Evolutionary conservation across 108 stramenopile genomes (phyloP).

Genomic region (Schizochytrium sp.): DNA sequence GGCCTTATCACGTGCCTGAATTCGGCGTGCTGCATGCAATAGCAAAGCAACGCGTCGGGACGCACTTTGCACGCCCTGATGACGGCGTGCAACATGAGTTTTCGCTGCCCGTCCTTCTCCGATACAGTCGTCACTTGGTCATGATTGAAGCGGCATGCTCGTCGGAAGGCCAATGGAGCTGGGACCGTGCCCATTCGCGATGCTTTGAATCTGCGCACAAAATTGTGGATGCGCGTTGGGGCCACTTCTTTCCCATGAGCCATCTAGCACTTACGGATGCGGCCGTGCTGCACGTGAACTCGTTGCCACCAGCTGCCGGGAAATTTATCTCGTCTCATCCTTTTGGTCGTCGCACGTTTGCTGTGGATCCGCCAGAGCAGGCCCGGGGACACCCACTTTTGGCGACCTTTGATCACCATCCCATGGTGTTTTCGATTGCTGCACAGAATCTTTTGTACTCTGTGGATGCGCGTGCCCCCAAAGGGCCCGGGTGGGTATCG

Average conservation of each 20-base stretch:
- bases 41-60: not conserved
- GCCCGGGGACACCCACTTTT: conserved; percentile 77
- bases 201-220: not conserved
- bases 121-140: not conserved
- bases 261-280: conserved; percentile 80
- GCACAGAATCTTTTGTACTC: conserved; percentile 75
- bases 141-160: not conserved
- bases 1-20: not conserved
- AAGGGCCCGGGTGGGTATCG: not conserved
- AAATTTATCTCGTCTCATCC: not conserved
- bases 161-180: not conserved
- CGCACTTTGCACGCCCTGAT: not conserved
- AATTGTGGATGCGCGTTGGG: not conserved
- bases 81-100: not conserved
- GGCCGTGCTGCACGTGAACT: conserved; percentile 77
- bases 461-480: conserved; percentile 55
- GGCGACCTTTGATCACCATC: conserved; percentile 86
- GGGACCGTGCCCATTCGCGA: not conserved
- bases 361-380: not conserved
- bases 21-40: not conserved
- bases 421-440: conserved; percentile 87
- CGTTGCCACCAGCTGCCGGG: not conserved
- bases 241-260: conserved; percentile 28
- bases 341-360: not conserved
- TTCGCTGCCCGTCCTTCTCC: not conserved